Percentiles rank a stretch among this genome's conserved stretches.
phyloP scores from a whole-genome alignment of 2,329 filamentous ascomycete genomes.

The Fusarium circinatum region DNA sequence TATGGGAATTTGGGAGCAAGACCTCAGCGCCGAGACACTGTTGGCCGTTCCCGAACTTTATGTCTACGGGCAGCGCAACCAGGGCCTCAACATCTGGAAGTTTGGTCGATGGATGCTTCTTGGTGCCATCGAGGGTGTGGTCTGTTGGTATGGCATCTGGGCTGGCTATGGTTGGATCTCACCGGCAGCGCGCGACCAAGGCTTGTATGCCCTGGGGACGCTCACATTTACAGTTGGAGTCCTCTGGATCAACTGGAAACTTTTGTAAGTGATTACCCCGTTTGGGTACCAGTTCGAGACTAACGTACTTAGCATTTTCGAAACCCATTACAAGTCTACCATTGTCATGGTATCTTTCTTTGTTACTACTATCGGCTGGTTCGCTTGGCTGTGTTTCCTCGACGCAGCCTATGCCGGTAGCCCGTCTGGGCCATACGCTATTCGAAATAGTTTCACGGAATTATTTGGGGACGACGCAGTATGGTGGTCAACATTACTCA shows the following conservation, averaged over 20 bases:
- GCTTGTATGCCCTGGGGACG: slow-evolving; percentile 78
- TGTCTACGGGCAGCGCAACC: slow-evolving; percentile 77
- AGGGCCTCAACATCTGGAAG: slow-evolving; percentile 77
- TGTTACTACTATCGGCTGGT: slow-evolving; percentile 73
- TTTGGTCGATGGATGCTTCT: slow-evolving; percentile 84
- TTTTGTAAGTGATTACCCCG: slow-evolving; percentile 67
- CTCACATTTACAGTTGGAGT: slow-evolving; percentile 78
- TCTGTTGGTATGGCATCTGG: slow-evolving; percentile 76
- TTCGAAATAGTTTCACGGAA: slow-evolving; percentile 72
- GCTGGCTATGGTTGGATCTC: slow-evolving; percentile 60
- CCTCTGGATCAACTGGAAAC: slow-evolving; percentile 78
- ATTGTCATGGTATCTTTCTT: slow-evolving; percentile 69
- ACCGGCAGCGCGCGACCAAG: slow-evolving; percentile 68
- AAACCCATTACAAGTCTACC: slow-evolving; percentile 79
- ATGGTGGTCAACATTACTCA: slow-evolving; percentile 80
- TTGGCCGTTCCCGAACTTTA: slow-evolving; percentile 95
- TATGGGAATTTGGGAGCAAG: slow-evolving; percentile 91
- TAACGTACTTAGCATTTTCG: slow-evolving; percentile 65
- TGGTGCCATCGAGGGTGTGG: slow-evolving; percentile 75
- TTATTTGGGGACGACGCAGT: slow-evolving; percentile 73
- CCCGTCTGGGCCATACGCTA: slow-evolving; percentile 69
- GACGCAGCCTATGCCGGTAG: slow-evolving; percentile 66
- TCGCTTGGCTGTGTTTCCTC: slow-evolving; percentile 79
- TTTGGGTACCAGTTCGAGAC: not conserved
- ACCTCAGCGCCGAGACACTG: slow-evolving; percentile 83